These are phyloP conservation scores for Baorangia bicolor DNA, from an alignment of 768 basidiomycete species.

Conservation along the genomic window DNA sequence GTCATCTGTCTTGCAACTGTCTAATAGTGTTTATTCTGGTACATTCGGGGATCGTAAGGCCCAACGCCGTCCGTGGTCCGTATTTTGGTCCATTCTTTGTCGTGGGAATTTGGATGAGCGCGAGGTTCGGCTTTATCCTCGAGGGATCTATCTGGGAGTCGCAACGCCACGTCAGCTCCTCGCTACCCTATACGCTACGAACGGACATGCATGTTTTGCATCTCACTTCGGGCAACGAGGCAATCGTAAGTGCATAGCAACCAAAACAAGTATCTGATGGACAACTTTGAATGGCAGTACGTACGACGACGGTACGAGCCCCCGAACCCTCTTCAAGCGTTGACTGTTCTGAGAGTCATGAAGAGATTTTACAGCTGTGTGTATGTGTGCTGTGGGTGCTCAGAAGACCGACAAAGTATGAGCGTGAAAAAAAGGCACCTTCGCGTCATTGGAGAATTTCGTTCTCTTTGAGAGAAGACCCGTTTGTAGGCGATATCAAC, in stretches of 20 bases:
- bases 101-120: neutral
- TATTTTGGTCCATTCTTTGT: neutral
- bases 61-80: neutral
- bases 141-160: neutral
- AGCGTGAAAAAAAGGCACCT: neutral
- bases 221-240: neutral
- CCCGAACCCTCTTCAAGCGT: neutral
- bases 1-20: too few species aligned
- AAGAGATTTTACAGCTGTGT: neutral
- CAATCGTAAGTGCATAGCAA: neutral
- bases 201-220: neutral
- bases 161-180: neutral
- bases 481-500: conserved; percentile 1
- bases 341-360: neutral
- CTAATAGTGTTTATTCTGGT: neutral
- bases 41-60: neutral
- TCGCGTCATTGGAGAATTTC: neutral
- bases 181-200: neutral
- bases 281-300: neutral
- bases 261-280: neutral
- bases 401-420: neutral
- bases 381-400: neutral
- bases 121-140: neutral
- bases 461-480: conserved; percentile 3
- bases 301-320: too few species aligned